These are phyloP conservation scores for Artemisia tridentata DNA, from an alignment of 129 eudicot species.

Conservation along the genomic window DNA sequence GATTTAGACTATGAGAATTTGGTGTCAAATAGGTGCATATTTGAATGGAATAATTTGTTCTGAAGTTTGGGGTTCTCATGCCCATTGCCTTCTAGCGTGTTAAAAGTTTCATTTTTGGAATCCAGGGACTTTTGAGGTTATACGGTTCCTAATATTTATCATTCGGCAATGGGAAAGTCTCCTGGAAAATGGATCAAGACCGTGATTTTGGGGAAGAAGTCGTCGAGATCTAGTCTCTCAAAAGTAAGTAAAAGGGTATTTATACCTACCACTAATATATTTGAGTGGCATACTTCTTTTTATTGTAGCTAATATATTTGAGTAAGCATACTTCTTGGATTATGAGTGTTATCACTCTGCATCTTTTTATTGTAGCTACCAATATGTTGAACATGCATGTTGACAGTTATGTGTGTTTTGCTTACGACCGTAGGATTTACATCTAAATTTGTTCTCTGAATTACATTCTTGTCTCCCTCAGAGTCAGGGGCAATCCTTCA, in stretches of 20 bases:
- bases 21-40: background rate
- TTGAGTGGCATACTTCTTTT: background rate
- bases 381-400: slow-evolving; percentile 12
- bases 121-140: slow-evolving; percentile 32
- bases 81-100: slow-evolving; percentile 1
- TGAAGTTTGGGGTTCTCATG: slow-evolving; percentile 1
- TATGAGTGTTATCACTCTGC: slow-evolving; percentile 1
- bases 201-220: slow-evolving; percentile 75
- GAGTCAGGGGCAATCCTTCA: slow-evolving; percentile 6
- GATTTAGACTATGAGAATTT: background rate
- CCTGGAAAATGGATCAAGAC: slow-evolving; percentile 92
- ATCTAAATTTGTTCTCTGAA: background rate
- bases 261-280: background rate
- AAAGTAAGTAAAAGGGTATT: slow-evolving; percentile 48
- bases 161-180: slow-evolving; percentile 69
- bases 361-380: background rate
- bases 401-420: background rate
- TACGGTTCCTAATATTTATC: slow-evolving; percentile 14
- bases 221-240: slow-evolving; percentile 61
- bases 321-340: background rate
- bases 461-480: background rate
- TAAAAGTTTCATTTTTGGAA: slow-evolving; percentile 18
- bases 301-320: background rate
- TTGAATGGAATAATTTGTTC: slow-evolving; percentile 12
- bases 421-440: background rate